phyloP scores from a whole-genome alignment of 2,329 filamentous ascomycete species.

The Aureobasidium mangrovei region DNA sequence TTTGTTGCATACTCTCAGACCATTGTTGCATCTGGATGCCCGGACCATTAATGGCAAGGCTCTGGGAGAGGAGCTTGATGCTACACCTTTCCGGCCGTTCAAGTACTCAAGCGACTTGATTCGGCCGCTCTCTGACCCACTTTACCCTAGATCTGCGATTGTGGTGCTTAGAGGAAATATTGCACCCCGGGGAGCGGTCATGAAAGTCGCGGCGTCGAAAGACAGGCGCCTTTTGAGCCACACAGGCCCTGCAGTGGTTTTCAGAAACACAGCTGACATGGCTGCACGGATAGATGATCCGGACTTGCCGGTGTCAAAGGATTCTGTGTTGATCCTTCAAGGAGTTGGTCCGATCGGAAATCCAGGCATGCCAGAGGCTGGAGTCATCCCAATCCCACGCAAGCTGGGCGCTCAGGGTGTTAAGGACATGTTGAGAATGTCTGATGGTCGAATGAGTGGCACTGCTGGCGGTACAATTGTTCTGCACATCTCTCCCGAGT shows the following conservation, averaged over 20 bases:
- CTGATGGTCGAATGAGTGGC: conserved; percentile 47
- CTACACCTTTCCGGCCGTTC: conserved; percentile 34
- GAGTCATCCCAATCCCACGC: conserved; percentile 42
- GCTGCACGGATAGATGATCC: conserved; percentile 39
- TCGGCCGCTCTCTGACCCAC: conserved; percentile 35
- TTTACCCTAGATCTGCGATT: conserved; percentile 39
- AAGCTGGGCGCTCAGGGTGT: conserved; percentile 41
- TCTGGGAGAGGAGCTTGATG: conserved; percentile 38
- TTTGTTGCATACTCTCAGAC: conserved; percentile 38
- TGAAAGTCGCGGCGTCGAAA: conserved; percentile 45
- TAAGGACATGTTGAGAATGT: conserved; percentile 45
- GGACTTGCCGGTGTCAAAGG: conserved; percentile 34
- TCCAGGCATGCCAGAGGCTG: conserved; percentile 46
- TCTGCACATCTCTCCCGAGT: conserved; percentile 46
- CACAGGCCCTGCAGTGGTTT: conserved; percentile 39
- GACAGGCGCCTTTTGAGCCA: conserved; percentile 37
- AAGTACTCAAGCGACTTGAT: conserved; percentile 36
- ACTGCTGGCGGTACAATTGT: conserved; percentile 48
- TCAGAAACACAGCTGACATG: conserved; percentile 40
- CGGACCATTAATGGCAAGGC: conserved; percentile 41
- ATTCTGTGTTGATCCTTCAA: conserved; percentile 41
- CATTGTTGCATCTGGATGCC: conserved; percentile 39
- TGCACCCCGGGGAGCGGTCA: conserved; percentile 40
- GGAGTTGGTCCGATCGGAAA: conserved; percentile 44
- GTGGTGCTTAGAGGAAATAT: conserved; percentile 41